A percentile compares a stretch with the other conserved stretches of the same genome.
phyloP scores from a whole-genome alignment of 2,329 filamentous ascomycete species.

The Thielaviopsis populi region DNA sequence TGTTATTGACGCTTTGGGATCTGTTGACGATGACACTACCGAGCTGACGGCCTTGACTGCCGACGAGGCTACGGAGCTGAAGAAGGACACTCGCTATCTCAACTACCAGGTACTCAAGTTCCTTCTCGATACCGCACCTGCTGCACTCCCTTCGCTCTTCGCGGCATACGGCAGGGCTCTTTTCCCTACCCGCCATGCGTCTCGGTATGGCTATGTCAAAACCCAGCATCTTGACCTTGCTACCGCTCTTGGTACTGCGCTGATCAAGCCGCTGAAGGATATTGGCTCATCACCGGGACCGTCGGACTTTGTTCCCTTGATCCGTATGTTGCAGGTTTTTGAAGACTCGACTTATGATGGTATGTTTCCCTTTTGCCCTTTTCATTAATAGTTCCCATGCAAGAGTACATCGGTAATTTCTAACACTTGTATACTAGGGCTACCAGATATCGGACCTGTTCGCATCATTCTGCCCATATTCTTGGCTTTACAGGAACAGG shows the following conservation, averaged over 20 bases:
- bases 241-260: slow-evolving; percentile 53
- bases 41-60: background rate
- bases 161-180: slow-evolving; percentile 73
- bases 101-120: slow-evolving; percentile 68
- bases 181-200: slow-evolving; percentile 48
- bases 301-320: slow-evolving; percentile 65
- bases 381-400: slow-evolving; percentile 22
- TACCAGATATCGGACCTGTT: slow-evolving; percentile 26
- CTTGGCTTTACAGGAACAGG: slow-evolving; percentile 69
- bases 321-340: slow-evolving; percentile 63
- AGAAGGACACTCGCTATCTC: slow-evolving; percentile 31
- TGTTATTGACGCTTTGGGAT: slow-evolving; percentile 17
- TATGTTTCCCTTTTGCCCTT: slow-evolving; percentile 26
- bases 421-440: slow-evolving; percentile 7
- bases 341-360: slow-evolving; percentile 67
- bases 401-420: background rate
- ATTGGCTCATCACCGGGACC: slow-evolving; percentile 21
- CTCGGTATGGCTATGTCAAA: slow-evolving; percentile 43
- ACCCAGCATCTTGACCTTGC: slow-evolving; percentile 41
- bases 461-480: slow-evolving; percentile 62
- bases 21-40: slow-evolving; percentile 22
- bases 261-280: slow-evolving; percentile 37
- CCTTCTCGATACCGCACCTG: slow-evolving; percentile 63
- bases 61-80: background rate
- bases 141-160: slow-evolving; percentile 70